Conservation (phyloP, 2,329 filamentous ascomycete species). For the Sordariomycetes sp. region DNA sequence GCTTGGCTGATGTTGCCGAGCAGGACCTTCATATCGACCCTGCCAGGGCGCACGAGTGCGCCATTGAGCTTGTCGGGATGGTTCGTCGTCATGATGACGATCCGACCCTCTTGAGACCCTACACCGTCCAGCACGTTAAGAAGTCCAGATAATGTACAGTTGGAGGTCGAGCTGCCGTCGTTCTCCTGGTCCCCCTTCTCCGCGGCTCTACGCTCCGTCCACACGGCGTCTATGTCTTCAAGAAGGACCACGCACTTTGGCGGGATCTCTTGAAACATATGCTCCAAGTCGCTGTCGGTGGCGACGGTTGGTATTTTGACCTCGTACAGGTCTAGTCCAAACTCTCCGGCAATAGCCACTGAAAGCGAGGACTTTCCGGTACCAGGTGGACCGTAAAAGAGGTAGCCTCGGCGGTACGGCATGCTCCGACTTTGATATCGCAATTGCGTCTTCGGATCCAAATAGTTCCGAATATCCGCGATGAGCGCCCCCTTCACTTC, state of each 20-base stretch:
- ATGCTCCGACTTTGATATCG: constrained; percentile 54
- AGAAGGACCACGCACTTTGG: constrained; percentile 43
- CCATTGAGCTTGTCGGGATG: constrained; percentile 54
- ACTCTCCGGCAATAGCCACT: constrained; percentile 39
- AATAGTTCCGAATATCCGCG: constrained; percentile 40
- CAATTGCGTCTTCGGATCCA: constrained; percentile 34
- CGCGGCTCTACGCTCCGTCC: constrained; percentile 14
- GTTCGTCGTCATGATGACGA: constrained; percentile 69
- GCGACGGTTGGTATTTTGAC: constrained; percentile 39
- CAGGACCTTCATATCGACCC: constrained; percentile 55
- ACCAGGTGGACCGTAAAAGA: constrained; percentile 55
- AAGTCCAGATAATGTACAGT: constrained; percentile 51
- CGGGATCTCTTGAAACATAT: constrained; percentile 44
- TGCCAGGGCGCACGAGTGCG: constrained; percentile 55
- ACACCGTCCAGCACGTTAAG: constrained; percentile 65
- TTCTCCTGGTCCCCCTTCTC: constrained; percentile 10
- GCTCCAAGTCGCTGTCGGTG: constrained; percentile 37
- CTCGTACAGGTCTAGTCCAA: constrained; percentile 40
- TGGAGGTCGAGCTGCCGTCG: constrained; percentile 11
- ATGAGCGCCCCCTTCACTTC: constrained; percentile 35
- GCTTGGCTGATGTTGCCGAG: constrained; percentile 40
- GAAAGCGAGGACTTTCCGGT: constrained; percentile 51
- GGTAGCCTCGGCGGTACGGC: constrained; percentile 39
- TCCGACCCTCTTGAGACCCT: constrained; percentile 58
- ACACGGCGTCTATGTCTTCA: constrained; percentile 43